phyloP scores from a whole-genome alignment of 208 protist genomes.

The Leptomonas seymouri region DNA sequence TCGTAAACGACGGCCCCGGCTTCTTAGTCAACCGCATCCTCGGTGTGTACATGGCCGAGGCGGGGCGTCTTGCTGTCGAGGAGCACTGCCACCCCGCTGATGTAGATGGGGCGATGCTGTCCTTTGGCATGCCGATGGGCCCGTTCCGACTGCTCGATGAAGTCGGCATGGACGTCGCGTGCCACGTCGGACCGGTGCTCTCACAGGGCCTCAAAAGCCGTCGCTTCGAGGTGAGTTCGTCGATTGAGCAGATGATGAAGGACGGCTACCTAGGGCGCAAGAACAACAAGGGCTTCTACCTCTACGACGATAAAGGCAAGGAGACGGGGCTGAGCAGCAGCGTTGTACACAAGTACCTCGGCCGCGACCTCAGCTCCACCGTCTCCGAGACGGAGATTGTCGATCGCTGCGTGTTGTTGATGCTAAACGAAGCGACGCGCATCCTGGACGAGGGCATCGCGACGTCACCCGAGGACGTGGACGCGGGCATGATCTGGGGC shows the following conservation, averaged over 20 bases:
- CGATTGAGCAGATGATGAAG: slow-evolving; percentile 60
- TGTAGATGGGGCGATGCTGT: slow-evolving; percentile 77
- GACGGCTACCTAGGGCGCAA: slow-evolving; percentile 86
- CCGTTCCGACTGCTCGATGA: slow-evolving; percentile 92
- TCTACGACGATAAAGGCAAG: slow-evolving; percentile 78
- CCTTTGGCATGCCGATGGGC: slow-evolving; percentile 94
- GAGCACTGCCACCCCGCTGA: slow-evolving; percentile 59
- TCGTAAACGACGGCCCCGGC: slow-evolving; percentile 87
- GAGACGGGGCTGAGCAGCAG: slow-evolving; percentile 55
- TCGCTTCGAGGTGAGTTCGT: slow-evolving; percentile 59
- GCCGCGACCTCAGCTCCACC: slow-evolving; percentile 30
- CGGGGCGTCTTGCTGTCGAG: slow-evolving; percentile 55
- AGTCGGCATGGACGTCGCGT: slow-evolving; percentile 91
- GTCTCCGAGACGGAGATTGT: slow-evolving; percentile 66
- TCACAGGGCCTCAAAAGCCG: slow-evolving; percentile 58
- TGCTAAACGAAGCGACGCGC: slow-evolving; percentile 84
- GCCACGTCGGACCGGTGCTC: slow-evolving; percentile 76
- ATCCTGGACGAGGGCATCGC: slow-evolving; percentile 80
- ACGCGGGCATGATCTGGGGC: slow-evolving; percentile 89
- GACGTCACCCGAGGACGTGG: slow-evolving; percentile 69
- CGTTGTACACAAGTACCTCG: slow-evolving; percentile 39
- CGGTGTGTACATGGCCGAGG: slow-evolving; percentile 88
- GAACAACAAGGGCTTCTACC: slow-evolving; percentile 89
- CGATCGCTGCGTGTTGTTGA: slow-evolving; percentile 81
- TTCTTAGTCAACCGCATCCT: slow-evolving; percentile 90